phyloP scores from a whole-genome alignment of 495 filamentous ascomycete genomes.

The Hypoxylon subgilvum region DNA sequence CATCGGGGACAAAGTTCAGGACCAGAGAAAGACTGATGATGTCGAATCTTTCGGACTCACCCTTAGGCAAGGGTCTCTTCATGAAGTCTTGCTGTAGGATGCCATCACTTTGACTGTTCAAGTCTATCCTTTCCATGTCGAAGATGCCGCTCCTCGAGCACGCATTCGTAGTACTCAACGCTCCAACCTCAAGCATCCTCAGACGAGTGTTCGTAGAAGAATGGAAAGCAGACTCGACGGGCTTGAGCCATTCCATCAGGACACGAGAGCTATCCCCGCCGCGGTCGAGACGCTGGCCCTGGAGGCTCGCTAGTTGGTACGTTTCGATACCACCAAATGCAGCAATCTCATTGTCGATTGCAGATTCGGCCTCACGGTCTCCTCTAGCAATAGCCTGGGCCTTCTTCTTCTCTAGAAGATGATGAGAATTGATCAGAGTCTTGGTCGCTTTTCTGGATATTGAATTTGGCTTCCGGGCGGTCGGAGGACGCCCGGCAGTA shows the following conservation, averaged over 20 bases:
- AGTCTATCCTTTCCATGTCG: slow-evolving; percentile 83
- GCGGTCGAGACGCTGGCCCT: slow-evolving; percentile 80
- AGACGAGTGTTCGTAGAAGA: slow-evolving; percentile 46
- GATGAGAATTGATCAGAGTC: slow-evolving; percentile 81
- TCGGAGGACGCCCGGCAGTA: slow-evolving; percentile 73
- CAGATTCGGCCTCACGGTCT: slow-evolving; percentile 61
- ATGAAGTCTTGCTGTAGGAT: slow-evolving; percentile 95
- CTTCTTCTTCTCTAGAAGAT: slow-evolving; percentile 79
- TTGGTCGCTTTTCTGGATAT: slow-evolving; percentile 83
- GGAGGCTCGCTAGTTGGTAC: slow-evolving; percentile 89
- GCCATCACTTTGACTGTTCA: slow-evolving; percentile 79
- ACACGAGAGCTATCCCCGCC: slow-evolving; percentile 90
- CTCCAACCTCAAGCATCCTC: slow-evolving; percentile 85
- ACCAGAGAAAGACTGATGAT: slow-evolving; percentile 93
- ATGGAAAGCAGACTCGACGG: slow-evolving; percentile 41
- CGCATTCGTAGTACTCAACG: slow-evolving; percentile 81
- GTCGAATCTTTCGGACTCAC: slow-evolving; percentile 73
- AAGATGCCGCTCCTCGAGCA: slow-evolving; percentile 75
- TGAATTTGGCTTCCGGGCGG: slow-evolving; percentile 53
- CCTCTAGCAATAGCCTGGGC: slow-evolving; percentile 68
- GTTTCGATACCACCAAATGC: slow-evolving; percentile 75
- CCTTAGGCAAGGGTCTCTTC: slow-evolving; percentile 73
- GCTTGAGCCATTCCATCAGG: slow-evolving; percentile 82
- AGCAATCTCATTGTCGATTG: slow-evolving; percentile 60
- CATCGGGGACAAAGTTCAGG: slow-evolving; percentile 87